These are phyloP conservation scores for Magnolia officinalis DNA, from an alignment of 164 flowering plant genomes.

Conservation along the genomic window DNA sequence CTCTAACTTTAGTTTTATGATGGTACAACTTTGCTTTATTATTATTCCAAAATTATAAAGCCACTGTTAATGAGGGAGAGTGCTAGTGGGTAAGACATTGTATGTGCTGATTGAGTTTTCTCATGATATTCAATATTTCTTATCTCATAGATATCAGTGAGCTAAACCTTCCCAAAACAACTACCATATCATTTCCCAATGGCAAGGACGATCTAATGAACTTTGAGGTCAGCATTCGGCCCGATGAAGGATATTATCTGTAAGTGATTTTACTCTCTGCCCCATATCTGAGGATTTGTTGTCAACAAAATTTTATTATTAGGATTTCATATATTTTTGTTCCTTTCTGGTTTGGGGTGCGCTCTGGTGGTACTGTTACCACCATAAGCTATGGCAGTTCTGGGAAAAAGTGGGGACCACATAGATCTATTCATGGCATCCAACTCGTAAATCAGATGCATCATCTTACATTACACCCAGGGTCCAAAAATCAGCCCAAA, in stretches of 20 bases:
- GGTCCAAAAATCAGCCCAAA: too few relatives aligned
- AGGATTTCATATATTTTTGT: not conserved
- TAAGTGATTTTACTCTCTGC: constrained; percentile 28
- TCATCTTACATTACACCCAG: too few relatives aligned
- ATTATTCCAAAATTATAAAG: not conserved
- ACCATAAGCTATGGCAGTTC: too few relatives aligned
- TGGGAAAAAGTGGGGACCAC: too few relatives aligned
- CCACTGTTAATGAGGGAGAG: too few relatives aligned
- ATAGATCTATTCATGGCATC: too few relatives aligned
- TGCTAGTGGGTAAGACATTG: too few relatives aligned
- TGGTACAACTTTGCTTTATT: not conserved
- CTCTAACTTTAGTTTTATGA: not conserved
- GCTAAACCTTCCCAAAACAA: constrained; percentile 57
- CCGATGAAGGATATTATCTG: constrained; percentile 75
- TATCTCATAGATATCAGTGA: constrained; percentile 56
- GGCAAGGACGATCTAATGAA: constrained; percentile 75
- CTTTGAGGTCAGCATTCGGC: constrained; percentile 61
- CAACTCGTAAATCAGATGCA: too few relatives aligned
- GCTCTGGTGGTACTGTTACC: not conserved
- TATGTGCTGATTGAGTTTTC: not conserved
- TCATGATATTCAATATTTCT: not conserved
- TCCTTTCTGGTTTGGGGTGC: not conserved
- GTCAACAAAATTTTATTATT: not conserved
- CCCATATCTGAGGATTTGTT: not conserved
- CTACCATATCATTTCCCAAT: constrained; percentile 56